A percentile compares a stretch with the other conserved stretches of the same genome.
Evolutionary conservation across 1,139 yeast genomes (phyloP).

Genomic region (Candida sp.): DNA sequence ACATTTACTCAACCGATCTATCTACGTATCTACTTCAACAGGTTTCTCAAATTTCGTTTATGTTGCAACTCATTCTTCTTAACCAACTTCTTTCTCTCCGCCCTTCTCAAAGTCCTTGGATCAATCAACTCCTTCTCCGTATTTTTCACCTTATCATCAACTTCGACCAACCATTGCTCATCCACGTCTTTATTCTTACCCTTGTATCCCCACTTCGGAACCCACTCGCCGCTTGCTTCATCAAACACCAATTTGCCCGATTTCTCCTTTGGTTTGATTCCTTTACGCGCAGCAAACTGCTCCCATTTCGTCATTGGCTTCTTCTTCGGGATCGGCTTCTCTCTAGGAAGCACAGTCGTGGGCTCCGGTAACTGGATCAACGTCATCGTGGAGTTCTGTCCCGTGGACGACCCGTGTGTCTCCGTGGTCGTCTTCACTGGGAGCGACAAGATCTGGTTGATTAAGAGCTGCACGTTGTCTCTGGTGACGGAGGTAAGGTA

Average conservation of each 20-base stretch:
- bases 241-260: constrained; percentile 92
- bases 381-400: constrained; percentile 78
- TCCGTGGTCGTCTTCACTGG: constrained; percentile 90
- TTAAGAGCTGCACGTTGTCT: constrained; percentile 89
- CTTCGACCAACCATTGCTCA: constrained; percentile 95
- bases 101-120: constrained; percentile 81
- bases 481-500: constrained; percentile 74
- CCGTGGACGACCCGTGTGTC: constrained; percentile 61
- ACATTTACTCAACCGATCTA: background rate
- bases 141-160: constrained; percentile 73
- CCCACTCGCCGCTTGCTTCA: constrained; percentile 94
- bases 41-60: constrained; percentile 71
- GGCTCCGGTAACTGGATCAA: constrained; percentile 89
- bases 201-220: constrained; percentile 97
- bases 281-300: constrained; percentile 93
- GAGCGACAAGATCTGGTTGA: constrained; percentile 87
- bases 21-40: constrained; percentile 1
- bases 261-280: constrained; percentile 88
- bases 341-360: constrained; percentile 85
- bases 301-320: constrained; percentile 98
- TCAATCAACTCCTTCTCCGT: constrained; percentile 78
- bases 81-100: constrained; percentile 82
- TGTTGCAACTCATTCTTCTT: constrained; percentile 90
- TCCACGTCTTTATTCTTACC: constrained; percentile 91
- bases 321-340: constrained; percentile 91